Conservation (phyloP, 2,329 filamentous ascomycete genomes). For the Exophiala phaeomuriformis region DNA sequence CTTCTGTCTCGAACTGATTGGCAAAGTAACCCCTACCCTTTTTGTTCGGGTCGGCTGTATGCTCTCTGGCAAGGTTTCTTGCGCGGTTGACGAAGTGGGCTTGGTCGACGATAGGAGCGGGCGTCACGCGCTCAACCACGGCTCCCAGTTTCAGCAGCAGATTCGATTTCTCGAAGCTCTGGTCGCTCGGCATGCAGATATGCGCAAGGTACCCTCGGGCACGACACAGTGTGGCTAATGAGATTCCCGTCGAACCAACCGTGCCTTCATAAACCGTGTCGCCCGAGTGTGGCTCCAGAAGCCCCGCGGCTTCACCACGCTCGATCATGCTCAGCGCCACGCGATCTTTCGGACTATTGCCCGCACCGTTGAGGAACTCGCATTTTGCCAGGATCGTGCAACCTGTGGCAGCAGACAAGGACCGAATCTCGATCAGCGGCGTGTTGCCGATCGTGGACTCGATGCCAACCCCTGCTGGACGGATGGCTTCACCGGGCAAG, state of each 20-base stretch:
- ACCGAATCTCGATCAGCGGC: conserved; percentile 76
- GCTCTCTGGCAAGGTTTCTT: conserved; percentile 64
- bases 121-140: conserved; percentile 80
- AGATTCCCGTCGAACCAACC: conserved; percentile 92
- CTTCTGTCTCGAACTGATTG: conserved; percentile 87
- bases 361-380: conserved; percentile 92
- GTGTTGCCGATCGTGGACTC: conserved; percentile 92
- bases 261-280: conserved; percentile 98
- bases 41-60: conserved; percentile 53
- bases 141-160: conserved; percentile 85
- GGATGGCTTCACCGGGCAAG: neutral
- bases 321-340: conserved; percentile 87
- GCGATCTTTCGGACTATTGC: conserved; percentile 88
- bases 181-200: conserved; percentile 96
- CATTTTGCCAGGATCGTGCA: conserved; percentile 89
- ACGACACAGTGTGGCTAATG: conserved; percentile 77
- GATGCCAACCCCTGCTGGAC: conserved; percentile 50
- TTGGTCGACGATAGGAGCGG: conserved; percentile 87
- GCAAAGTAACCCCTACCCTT: conserved; percentile 81
- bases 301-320: conserved; percentile 67
- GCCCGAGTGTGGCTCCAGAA: conserved; percentile 69
- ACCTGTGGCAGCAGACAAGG: conserved; percentile 76
- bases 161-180: conserved; percentile 79
- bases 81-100: conserved; percentile 94
- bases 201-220: conserved; percentile 85